phyloP scores from a whole-genome alignment of 2,329 filamentous ascomycete species.

The Sporothrix inflata region DNA sequence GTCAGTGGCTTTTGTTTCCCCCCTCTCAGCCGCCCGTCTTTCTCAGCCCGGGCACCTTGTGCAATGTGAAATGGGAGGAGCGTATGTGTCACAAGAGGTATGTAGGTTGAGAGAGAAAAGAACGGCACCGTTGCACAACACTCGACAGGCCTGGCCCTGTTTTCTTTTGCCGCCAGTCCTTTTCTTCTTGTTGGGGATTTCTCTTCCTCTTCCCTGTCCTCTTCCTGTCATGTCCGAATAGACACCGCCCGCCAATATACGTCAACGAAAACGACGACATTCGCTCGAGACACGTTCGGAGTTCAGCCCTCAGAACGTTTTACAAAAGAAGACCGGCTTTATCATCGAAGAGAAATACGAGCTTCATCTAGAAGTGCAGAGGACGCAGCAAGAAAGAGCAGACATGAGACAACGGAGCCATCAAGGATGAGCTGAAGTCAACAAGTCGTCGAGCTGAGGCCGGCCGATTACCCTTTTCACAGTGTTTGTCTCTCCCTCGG shows the following conservation, averaged over 20 bases:
- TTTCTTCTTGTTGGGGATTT: background rate
- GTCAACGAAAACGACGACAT: background rate
- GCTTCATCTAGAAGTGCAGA: background rate
- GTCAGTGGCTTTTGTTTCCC: background rate
- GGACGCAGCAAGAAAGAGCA: background rate
- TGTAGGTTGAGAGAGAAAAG: no score
- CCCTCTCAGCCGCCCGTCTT: constrained; percentile 6
- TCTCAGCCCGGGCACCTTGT: background rate
- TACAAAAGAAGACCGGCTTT: background rate
- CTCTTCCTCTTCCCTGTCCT: background rate
- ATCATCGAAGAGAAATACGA: constrained; percentile 5
- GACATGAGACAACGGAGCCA: background rate
- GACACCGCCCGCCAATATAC: constrained; percentile 2
- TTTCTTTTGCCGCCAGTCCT: background rate
- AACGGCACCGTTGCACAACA: background rate
- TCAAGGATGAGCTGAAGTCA: background rate
- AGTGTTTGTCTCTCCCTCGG: background rate
- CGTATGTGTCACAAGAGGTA: background rate
- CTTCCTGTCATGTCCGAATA: background rate
- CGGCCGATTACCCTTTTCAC: constrained; percentile 3
- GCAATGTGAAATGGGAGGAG: background rate
- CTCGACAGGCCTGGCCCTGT: background rate
- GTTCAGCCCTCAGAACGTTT: background rate
- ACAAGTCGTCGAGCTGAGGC: background rate
- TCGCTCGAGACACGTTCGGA: constrained; percentile 9